These are phyloP conservation scores for Hypoxylon sp. DNA, from an alignment of 2,329 filamentous ascomycete genomes.

Conservation along the genomic window DNA sequence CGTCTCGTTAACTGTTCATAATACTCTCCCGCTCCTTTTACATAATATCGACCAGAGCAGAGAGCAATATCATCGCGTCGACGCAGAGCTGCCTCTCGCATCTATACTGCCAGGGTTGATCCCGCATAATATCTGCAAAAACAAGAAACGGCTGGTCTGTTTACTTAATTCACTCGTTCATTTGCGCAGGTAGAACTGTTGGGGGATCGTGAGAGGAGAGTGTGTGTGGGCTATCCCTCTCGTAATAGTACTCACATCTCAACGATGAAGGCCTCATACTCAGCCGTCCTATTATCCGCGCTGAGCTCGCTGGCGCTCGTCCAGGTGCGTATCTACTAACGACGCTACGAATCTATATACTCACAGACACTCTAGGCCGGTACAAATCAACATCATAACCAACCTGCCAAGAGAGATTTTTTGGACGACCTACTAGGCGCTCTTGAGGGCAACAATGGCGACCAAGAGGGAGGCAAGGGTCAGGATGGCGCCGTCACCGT, in stretches of 20 bases:
- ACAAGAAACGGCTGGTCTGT: constrained; percentile 42
- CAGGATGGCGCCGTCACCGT: constrained; percentile 39
- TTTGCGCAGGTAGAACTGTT: constrained; percentile 11
- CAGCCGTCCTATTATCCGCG: constrained; percentile 28
- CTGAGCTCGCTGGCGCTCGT: constrained; percentile 38
- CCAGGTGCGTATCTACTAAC: constrained; percentile 34
- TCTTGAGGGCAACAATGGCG: constrained; percentile 18
- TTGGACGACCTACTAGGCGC: constrained; percentile 37
- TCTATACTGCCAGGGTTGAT: constrained; percentile 31
- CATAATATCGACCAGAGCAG: constrained; percentile 28
- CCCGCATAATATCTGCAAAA: constrained; percentile 24
- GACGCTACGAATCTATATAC: constrained; percentile 6
- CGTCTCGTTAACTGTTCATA: constrained; percentile 28
- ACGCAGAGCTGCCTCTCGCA: constrained; percentile 24
- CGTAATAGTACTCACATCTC: constrained; percentile 19
- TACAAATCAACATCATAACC: constrained; percentile 32
- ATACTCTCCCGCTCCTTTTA: constrained; percentile 26
- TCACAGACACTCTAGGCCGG: constrained; percentile 31
- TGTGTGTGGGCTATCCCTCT: constrained; percentile 19
- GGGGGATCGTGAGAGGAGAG: constrained; percentile 13
- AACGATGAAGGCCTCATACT: constrained; percentile 34
- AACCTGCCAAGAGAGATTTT: constrained; percentile 39
- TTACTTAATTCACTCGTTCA: constrained; percentile 24
- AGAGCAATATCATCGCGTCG: constrained; percentile 6
- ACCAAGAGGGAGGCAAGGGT: constrained; percentile 28